Evolutionary conservation across 129 eudicot species (phyloP).

Genomic region (Silybum marianum): DNA sequence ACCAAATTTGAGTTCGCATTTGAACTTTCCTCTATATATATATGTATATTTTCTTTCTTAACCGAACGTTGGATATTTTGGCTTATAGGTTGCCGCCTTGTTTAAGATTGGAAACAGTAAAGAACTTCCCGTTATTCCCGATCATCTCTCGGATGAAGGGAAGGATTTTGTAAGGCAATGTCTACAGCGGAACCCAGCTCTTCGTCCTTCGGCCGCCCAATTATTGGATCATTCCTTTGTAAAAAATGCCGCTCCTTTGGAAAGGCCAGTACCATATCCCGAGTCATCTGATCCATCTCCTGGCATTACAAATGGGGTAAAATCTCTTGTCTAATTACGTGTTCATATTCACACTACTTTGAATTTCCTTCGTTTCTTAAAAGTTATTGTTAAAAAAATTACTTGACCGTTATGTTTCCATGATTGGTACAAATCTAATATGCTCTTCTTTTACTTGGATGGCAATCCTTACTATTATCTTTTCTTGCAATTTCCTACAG

Average conservation of each 20-base stretch:
- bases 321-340: slow-evolving; percentile 38
- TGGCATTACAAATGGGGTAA: slow-evolving; percentile 50
- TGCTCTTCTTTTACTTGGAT: slow-evolving; percentile 7
- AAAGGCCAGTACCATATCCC: slow-evolving; percentile 49
- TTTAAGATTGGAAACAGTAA: slow-evolving; percentile 92
- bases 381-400: slow-evolving; percentile 1
- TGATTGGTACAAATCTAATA: background rate
- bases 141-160: slow-evolving; percentile 83
- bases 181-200: slow-evolving; percentile 70
- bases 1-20: no score
- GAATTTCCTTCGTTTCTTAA: slow-evolving; percentile 9
- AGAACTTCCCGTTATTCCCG: slow-evolving; percentile 89
- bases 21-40: no score
- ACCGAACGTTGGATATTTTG: slow-evolving; percentile 27
- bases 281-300: slow-evolving; percentile 57
- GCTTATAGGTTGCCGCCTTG: slow-evolving; percentile 83
- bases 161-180: slow-evolving; percentile 86
- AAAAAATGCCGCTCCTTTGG: slow-evolving; percentile 61
- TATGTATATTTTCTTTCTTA: background rate
- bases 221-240: slow-evolving; percentile 89
- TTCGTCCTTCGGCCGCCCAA: slow-evolving; percentile 80
- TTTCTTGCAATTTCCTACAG: slow-evolving; percentile 8
- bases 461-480: background rate
- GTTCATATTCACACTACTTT: slow-evolving; percentile 7
- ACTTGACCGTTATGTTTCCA: background rate